These are phyloP conservation scores for Pseudozyma pruni DNA, from an alignment of 1,284 basidiomycete genomes.

Conservation along the genomic window DNA sequence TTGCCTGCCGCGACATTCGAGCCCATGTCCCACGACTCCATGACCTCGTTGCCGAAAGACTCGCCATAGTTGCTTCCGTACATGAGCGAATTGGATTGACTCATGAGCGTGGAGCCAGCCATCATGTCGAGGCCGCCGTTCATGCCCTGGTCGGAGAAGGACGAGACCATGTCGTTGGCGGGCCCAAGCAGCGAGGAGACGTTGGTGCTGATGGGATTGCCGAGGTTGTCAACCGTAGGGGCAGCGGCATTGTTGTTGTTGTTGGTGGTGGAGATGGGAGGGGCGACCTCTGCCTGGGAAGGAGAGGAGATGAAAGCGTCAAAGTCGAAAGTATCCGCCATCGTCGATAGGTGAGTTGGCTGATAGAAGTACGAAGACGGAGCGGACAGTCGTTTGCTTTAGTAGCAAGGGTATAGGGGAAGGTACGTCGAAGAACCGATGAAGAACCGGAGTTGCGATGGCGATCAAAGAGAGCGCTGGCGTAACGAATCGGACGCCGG, in stretches of 20 bases:
- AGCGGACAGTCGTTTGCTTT: background rate
- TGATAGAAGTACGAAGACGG: slow-evolving; percentile 2
- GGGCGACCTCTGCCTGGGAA: slow-evolving; percentile 30
- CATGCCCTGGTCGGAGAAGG: slow-evolving; percentile 41
- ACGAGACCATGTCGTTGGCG: slow-evolving; percentile 24
- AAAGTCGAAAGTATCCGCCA: slow-evolving; percentile 53
- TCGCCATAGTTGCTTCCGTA: slow-evolving; percentile 36
- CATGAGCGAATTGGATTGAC: slow-evolving; percentile 39
- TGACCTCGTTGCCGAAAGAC: slow-evolving; percentile 23
- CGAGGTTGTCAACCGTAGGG: slow-evolving; percentile 8
- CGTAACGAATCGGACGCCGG: slow-evolving; percentile 54
- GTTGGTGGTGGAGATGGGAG: slow-evolving; percentile 10
- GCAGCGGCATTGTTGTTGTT: slow-evolving; percentile 1
- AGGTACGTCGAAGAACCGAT: slow-evolving; percentile 7
- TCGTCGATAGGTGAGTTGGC: slow-evolving; percentile 18
- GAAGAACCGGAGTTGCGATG: background rate
- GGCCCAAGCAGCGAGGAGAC: slow-evolving; percentile 13
- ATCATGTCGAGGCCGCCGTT: slow-evolving; percentile 32
- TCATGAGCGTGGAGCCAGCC: slow-evolving; percentile 29
- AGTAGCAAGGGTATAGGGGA: slow-evolving; percentile 16
- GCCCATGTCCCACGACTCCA: slow-evolving; percentile 34
- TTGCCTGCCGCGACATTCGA: slow-evolving; percentile 6
- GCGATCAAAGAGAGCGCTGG: slow-evolving; percentile 33
- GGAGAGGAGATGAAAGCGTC: slow-evolving; percentile 56
- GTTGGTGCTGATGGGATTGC: slow-evolving; percentile 16